These are phyloP conservation scores for Cladosporium oxysporum DNA, from an alignment of 2,329 filamentous ascomycete genomes.

Conservation along the genomic window DNA sequence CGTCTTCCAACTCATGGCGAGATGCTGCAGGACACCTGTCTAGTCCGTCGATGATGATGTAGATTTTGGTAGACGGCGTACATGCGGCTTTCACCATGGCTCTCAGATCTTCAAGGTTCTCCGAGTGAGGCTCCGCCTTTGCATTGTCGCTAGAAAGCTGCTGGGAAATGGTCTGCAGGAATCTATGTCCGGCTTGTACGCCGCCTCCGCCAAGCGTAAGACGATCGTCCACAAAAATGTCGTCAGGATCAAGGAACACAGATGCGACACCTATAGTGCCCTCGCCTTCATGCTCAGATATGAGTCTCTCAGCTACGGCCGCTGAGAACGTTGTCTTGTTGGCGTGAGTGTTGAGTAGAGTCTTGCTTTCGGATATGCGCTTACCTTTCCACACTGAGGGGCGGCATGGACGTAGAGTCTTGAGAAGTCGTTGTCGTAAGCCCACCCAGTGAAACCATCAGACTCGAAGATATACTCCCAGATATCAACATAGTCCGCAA, in stretches of 20 bases:
- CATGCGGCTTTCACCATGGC: background rate
- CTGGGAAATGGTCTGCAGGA: background rate
- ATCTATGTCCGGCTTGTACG: background rate
- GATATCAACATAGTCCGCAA: background rate
- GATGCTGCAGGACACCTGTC: background rate
- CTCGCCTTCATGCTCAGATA: background rate
- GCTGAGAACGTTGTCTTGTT: slow-evolving; percentile 1
- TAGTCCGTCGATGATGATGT: background rate
- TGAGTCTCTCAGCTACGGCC: background rate
- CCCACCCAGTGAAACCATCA: background rate
- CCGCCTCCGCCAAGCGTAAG: background rate
- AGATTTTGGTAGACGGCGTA: background rate
- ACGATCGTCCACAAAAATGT: background rate
- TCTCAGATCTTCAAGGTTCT: background rate
- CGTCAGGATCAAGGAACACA: background rate
- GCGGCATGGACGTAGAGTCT: background rate
- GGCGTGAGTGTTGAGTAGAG: background rate
- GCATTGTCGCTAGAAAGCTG: background rate
- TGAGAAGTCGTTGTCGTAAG: background rate
- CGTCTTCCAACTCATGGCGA: background rate
- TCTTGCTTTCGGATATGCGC: background rate
- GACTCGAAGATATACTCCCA: background rate
- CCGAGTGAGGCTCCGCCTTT: background rate
- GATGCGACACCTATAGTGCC: background rate
- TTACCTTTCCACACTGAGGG: background rate